Evolutionary conservation across 768 basidiomycete species (phyloP).

Genomic region (Tricholoma matsutake): DNA sequence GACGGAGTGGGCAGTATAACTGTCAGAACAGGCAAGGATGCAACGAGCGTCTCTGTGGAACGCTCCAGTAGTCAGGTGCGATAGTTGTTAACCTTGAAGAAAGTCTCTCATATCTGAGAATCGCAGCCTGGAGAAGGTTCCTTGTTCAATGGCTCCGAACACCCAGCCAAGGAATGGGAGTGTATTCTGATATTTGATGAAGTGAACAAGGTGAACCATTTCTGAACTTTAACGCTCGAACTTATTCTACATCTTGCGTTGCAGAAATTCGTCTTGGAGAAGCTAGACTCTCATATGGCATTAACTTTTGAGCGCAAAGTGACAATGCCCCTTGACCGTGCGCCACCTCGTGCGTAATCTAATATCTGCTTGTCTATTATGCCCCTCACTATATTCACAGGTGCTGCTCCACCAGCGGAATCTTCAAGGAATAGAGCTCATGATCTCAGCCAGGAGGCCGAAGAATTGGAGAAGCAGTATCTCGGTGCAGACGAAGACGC

Average conservation of each 20-base stretch:
- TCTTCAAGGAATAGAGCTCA: background rate
- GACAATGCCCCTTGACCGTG: conserved; percentile 19
- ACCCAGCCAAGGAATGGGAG: conserved; percentile 62
- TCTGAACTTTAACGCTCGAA: background rate
- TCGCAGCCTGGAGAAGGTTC: conserved; percentile 49
- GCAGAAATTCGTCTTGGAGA: conserved; percentile 72
- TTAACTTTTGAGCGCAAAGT: conserved; percentile 51
- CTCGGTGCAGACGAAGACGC: conserved; percentile 27
- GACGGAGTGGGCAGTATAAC: conserved; percentile 65
- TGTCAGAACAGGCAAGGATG: conserved; percentile 51
- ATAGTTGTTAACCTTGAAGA: background rate
- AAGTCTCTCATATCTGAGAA: background rate
- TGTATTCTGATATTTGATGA: conserved; percentile 83
- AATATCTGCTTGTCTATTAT: conserved; percentile 2
- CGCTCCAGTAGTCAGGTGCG: conserved; percentile 63
- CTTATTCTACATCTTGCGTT: conserved; percentile 1
- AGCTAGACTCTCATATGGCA: conserved; percentile 63
- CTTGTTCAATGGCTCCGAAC: conserved; percentile 56
- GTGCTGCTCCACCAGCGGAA: conserved; percentile 22
- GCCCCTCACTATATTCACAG: conserved; percentile 9
- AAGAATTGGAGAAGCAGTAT: conserved; percentile 25
- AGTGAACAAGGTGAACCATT: conserved; percentile 54
- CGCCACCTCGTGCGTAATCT: conserved; percentile 34
- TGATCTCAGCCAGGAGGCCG: conserved; percentile 10
- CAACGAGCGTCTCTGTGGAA: conserved; percentile 55